Base-by-base conservation (phyloP, 2,329 filamentous ascomycete species). In the Capronia coronata region DNA sequence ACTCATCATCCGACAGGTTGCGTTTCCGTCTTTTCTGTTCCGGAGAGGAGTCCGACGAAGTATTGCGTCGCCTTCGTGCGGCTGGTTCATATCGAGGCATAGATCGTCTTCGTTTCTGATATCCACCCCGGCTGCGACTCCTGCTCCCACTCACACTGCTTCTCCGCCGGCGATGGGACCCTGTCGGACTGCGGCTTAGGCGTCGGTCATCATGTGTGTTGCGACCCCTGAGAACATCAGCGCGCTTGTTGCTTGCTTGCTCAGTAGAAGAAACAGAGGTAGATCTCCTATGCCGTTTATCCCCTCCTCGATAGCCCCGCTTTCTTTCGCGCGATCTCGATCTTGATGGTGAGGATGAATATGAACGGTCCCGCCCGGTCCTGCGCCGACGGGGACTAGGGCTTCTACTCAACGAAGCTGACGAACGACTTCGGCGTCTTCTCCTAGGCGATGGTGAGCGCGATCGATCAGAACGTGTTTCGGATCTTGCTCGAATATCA, bases 371-470 rank as follows among this genome's bases (percentile, higher is more conserved):
- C 52, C 59, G 60, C 43, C 61, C 66, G 46, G 41, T 27, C 29
- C 52, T 47, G 6, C 39, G 53, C 45, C 61, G 60, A 46, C 64
- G 59, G 46, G 66, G 68, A 18, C 67, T 64, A 22, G 66, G 68
- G 43, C 61, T 56, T 55, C 64, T 68, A 61, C 63, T 67, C 43
- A 65, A 64, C 52, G 67, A 67, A 45, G 65, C 51, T 42, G 21
- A 59, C 44, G 68, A 71, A 61, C 67, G 63, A 54, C 61, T 66
- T 63, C 66, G 65, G 60, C 67, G 67, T 53, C 65, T 62, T 69
- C 70, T 64, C 72, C 72, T 77, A 69, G 72, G 68, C 65, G 71
- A 71, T 69, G 67, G 75, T 76, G 76, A 79, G 74, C 73, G 74
- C 61, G 72, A 73, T 63, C 69, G 69, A 60, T 69, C 65, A 69